Conservation (phyloP, 148 eudicot species). For the Salicornia ramosissima region DNA sequence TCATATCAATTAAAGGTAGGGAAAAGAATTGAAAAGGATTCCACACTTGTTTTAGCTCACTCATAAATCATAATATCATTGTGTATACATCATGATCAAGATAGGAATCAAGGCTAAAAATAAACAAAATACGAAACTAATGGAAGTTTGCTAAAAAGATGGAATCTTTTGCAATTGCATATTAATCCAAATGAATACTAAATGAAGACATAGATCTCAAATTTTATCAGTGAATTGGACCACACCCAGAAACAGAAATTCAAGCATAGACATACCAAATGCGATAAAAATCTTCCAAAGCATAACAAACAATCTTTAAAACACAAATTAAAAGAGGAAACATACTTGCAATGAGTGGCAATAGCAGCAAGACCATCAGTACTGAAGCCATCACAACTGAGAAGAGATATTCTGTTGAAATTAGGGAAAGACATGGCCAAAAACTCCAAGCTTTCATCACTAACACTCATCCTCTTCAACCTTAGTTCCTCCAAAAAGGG, state of each 20-base stretch:
- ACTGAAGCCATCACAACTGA: slow-evolving; percentile 81
- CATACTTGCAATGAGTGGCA: slow-evolving; percentile 83
- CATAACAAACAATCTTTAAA: background rate
- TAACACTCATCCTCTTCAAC: slow-evolving; percentile 73
- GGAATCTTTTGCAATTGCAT: slow-evolving; percentile 3
- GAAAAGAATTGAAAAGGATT: slow-evolving; percentile 15
- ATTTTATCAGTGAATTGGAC: background rate
- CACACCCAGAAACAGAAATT: background rate
- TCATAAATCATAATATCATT: slow-evolving; percentile 25
- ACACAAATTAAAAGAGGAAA: background rate
- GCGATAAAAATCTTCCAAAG: background rate
- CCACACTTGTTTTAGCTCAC: slow-evolving; percentile 19
- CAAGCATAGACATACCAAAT: background rate
- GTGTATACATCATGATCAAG: slow-evolving; percentile 18
- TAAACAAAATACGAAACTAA: background rate
- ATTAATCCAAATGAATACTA: background rate
- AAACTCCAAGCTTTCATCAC: slow-evolving; percentile 75
- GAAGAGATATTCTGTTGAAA: slow-evolving; percentile 61
- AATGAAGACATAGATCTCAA: slow-evolving; percentile 14
- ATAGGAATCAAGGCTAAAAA: slow-evolving; percentile 10
- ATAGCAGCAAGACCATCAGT: slow-evolving; percentile 71
- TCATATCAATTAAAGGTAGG: slow-evolving; percentile 19
- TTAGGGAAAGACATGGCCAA: slow-evolving; percentile 46
- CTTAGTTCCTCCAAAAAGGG: slow-evolving; percentile 81
- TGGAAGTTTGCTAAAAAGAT: slow-evolving; percentile 1